Base-by-base conservation (phyloP, 2,329 filamentous ascomycete species). In the Ascochyta lentis region DNA sequence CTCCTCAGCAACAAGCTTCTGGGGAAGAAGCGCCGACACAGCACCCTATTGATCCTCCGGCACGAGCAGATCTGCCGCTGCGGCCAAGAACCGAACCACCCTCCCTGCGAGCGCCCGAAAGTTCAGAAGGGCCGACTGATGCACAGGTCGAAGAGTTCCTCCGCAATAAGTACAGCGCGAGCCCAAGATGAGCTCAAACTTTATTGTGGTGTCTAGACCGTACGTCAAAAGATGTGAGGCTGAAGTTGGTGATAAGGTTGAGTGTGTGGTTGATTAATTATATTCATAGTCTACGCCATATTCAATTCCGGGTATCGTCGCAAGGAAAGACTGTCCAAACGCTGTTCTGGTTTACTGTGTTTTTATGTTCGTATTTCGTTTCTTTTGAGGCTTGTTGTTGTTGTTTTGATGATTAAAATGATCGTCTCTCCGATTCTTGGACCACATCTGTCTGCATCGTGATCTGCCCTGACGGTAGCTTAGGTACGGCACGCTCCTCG, bases 391-490 rank as follows among this genome's bases (percentile, higher is more conserved):
- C 12, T 33, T 6, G 16, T 43, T 3, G 29, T n/a, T 3, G 7
- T 16, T 34, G 5, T 15, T 16, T n/a, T 39, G 26, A 34, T 23
- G 29, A 29, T 51, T 38, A 56, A 26, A 39, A 51, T 7, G 53
- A 51, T 22, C 47, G 53, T 31, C 53, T 37, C 33, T 69, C 65
- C 3, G 63, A 61, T 27, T 64, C 59, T 43, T 67, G 55, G 35
- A 62, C 58, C 2, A 73, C 55, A 40, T 70, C 58, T n/a, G 54
- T 70, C 34, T 73, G 60, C 62, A 63, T 57, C 0, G 64, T 71
- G 33, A 74, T 72, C 3, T 64, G 63, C 6, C 64, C 66, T 9
- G 53, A 24, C 31, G 55, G 39, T 19, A 48, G 2, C 6, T 24
- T 2, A 12, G 54, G 54, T 19, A 53, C 27, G 13, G 10, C 33